Conservation (phyloP, 2,329 filamentous ascomycete genomes). For the Mollisia scopiformis region DNA sequence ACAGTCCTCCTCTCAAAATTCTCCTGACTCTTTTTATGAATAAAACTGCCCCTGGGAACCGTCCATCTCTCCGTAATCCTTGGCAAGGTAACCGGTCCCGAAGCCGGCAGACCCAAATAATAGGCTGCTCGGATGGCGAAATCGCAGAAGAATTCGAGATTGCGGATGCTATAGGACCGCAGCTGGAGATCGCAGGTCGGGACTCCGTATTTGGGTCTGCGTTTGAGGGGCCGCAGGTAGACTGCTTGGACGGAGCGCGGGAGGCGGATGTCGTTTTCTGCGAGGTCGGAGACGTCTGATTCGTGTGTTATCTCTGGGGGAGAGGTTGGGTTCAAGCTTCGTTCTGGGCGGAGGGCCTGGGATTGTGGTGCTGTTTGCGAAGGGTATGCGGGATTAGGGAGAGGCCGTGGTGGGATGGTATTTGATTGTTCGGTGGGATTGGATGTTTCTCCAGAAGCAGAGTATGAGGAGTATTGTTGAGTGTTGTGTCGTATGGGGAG, state of each 20-base stretch:
- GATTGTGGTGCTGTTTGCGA: background rate
- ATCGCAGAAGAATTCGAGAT: conserved; percentile 92
- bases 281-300: background rate
- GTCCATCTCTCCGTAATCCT: conserved; percentile 93
- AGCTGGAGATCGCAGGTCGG: conserved; percentile 90
- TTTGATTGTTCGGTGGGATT: background rate
- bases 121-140: conserved; percentile 95
- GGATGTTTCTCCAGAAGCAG: background rate
- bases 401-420: background rate
- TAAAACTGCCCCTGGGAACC: conserved; percentile 84
- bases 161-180: conserved; percentile 86
- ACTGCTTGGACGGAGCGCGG: conserved; percentile 84
- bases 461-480: background rate
- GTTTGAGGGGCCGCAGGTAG: conserved; percentile 82
- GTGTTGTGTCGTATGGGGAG: background rate
- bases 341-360: background rate
- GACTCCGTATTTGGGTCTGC: conserved; percentile 73
- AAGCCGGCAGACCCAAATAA: conserved; percentile 85
- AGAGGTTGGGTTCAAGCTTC: background rate
- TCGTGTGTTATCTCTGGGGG: background rate
- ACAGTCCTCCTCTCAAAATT: conserved; percentile 94
- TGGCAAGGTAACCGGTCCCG: conserved; percentile 83
- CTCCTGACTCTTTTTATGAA: conserved; percentile 96
- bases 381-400: background rate
- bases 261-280: conserved; percentile 44